Evolutionary conservation across 257 asterid genomes (phyloP).

Genomic region (Ballota nigra): DNA sequence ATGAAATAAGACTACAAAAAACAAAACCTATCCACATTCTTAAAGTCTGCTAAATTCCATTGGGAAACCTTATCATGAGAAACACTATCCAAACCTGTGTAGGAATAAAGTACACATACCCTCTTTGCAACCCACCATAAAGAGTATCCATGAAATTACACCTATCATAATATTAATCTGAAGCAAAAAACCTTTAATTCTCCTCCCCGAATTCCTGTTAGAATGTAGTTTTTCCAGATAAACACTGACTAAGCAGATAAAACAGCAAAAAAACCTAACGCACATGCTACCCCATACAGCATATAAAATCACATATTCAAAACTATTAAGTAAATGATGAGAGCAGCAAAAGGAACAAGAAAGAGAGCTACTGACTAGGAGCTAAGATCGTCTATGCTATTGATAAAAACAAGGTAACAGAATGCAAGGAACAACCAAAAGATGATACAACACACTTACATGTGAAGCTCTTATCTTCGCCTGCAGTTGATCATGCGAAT

Average conservation of each 20-base stretch:
- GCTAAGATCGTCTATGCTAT: neutral
- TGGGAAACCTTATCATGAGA: neutral
- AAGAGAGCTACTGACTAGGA: neutral
- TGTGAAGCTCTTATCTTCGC: constrained; percentile 81
- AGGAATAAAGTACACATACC: neutral
- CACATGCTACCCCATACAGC: neutral
- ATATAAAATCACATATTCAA: neutral
- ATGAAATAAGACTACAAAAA: neutral
- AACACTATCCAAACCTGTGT: neutral
- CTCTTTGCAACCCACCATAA: neutral
- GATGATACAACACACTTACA: constrained; percentile 51
- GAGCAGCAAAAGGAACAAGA: constrained; percentile 4
- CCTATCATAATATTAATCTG: neutral
- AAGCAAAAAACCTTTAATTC: neutral
- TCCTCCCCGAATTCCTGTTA: neutral
- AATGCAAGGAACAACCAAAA: neutral
- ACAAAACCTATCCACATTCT: neutral
- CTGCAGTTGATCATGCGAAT: constrained; percentile 85
- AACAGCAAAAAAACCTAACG: neutral
- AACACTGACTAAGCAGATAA: neutral
- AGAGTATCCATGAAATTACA: constrained; percentile 2
- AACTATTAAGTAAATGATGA: constrained; percentile 2
- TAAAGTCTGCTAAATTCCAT: neutral
- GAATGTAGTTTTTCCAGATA: neutral
- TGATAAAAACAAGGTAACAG: constrained; percentile 1